Evolutionary conservation across 805 yeast genomes (phyloP).

Genomic region (Yamadazyma laniorum): DNA sequence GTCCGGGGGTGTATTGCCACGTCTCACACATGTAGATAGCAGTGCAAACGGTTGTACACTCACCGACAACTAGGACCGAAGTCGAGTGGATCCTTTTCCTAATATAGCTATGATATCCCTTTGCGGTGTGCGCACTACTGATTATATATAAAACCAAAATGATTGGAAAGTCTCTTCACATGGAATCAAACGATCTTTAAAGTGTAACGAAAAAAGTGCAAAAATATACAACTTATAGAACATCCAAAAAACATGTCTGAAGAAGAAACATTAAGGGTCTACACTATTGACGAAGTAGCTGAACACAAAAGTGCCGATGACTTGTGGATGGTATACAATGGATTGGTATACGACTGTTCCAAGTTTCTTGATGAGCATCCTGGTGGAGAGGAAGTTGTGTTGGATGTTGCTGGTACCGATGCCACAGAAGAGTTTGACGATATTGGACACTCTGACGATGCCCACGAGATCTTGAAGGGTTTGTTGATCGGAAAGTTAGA

Average conservation of each 20-base stretch:
- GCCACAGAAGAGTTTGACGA: conserved; percentile 55
- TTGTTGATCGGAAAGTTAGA: conserved; percentile 79
- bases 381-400: conserved; percentile 47
- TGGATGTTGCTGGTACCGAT: conserved; percentile 43
- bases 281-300: conserved; percentile 52
- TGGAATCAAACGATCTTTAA: not conserved
- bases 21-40: too few species aligned
- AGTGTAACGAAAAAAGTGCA: not conserved
- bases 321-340: conserved; percentile 46
- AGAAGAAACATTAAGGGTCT: conserved; percentile 34
- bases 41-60: too few species aligned
- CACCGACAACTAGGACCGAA: too few species aligned
- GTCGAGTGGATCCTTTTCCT: not conserved
- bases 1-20: too few species aligned
- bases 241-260: conserved; percentile 8
- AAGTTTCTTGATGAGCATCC: conserved; percentile 47
- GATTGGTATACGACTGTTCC: conserved; percentile 41
- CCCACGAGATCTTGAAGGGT: conserved; percentile 69
- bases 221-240: too few species aligned
- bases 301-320: conserved; percentile 40
- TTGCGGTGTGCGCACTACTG: conserved; percentile 7
- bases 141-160: conserved; percentile 8
- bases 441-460: conserved; percentile 97
- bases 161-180: conserved; percentile 12
- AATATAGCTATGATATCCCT: conserved; percentile 2